Conservation (phyloP, 441 rosid genomes). For the Dalechampia spathulata region DNA sequence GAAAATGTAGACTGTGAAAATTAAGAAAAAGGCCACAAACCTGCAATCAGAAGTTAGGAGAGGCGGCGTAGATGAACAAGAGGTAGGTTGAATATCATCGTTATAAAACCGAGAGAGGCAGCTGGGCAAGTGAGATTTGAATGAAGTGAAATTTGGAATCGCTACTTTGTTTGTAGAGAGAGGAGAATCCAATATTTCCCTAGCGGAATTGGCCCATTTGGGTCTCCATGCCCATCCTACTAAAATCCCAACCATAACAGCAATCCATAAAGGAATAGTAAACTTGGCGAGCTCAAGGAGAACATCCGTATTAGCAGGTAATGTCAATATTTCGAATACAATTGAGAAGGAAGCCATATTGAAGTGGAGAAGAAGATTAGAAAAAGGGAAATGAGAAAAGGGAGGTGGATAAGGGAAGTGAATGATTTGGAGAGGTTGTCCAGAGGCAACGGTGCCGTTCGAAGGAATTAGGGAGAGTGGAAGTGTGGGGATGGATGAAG, state of each 20-base stretch:
- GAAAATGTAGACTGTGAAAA: neutral
- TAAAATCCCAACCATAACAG: constrained; percentile 58
- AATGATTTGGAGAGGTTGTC: no score
- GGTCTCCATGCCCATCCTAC: constrained; percentile 97
- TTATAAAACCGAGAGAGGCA: constrained; percentile 42
- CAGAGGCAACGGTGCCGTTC: no score
- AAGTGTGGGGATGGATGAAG: no score
- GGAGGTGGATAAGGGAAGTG: constrained; percentile 10
- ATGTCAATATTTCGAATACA: constrained; percentile 34
- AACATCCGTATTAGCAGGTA: constrained; percentile 30
- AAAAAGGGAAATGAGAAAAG: constrained; percentile 39
- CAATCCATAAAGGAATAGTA: constrained; percentile 64
- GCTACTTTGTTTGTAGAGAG: neutral
- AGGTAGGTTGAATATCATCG: constrained; percentile 19
- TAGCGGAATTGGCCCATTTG: constrained; percentile 61
- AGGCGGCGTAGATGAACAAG: constrained; percentile 10
- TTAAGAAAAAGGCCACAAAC: constrained; percentile 35
- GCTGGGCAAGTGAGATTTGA: constrained; percentile 48
- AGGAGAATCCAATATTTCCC: neutral
- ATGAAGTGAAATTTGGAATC: constrained; percentile 12
- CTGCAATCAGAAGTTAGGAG: constrained; percentile 27
- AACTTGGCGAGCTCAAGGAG: constrained; percentile 42
- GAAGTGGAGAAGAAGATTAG: constrained; percentile 17
- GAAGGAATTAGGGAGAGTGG: no score
- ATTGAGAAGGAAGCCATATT: constrained; percentile 39